Evolutionary conservation across 106 monocot genomes (phyloP).

Genomic region (Apostasia ramifera): DNA sequence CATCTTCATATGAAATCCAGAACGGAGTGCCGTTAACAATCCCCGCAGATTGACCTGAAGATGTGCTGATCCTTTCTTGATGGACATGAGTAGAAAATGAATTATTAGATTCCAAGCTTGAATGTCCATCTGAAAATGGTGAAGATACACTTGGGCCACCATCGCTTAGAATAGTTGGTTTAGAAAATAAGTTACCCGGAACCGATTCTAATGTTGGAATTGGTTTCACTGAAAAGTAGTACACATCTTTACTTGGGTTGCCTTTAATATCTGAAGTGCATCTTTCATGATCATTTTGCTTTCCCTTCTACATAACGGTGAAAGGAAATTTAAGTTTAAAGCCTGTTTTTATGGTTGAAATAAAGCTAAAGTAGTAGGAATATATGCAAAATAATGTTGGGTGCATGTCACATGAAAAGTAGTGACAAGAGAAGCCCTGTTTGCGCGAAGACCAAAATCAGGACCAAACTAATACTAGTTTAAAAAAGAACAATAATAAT

Average conservation of each 20-base stretch:
- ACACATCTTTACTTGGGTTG: neutral
- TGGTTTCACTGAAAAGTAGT: slow-evolving; percentile 7
- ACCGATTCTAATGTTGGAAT: neutral
- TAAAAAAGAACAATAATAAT: neutral
- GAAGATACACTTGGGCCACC: slow-evolving; percentile 3
- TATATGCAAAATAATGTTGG: neutral
- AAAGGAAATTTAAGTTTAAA: neutral
- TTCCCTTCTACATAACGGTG: slow-evolving; percentile 16
- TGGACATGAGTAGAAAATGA: slow-evolving; percentile 3
- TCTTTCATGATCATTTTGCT: slow-evolving; percentile 3
- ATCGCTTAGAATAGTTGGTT: neutral
- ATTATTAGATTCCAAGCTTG: slow-evolving; percentile 4
- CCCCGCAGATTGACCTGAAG: slow-evolving; percentile 8
- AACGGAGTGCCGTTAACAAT: neutral
- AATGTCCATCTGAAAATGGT: slow-evolving; percentile 9
- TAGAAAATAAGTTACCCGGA: slow-evolving; percentile 1
- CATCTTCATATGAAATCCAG: slow-evolving; percentile 23
- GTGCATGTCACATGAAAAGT: neutral
- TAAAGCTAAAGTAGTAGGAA: neutral
- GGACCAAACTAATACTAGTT: no score
- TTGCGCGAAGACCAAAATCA: neutral
- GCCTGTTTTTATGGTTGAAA: neutral
- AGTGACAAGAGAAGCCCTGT: neutral
- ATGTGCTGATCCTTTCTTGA: slow-evolving; percentile 7
- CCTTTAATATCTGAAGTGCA: slow-evolving; percentile 3